These are phyloP conservation scores for Apiospora kogelbergensis DNA, from an alignment of 2,329 filamentous ascomycete species.

Conservation along the genomic window DNA sequence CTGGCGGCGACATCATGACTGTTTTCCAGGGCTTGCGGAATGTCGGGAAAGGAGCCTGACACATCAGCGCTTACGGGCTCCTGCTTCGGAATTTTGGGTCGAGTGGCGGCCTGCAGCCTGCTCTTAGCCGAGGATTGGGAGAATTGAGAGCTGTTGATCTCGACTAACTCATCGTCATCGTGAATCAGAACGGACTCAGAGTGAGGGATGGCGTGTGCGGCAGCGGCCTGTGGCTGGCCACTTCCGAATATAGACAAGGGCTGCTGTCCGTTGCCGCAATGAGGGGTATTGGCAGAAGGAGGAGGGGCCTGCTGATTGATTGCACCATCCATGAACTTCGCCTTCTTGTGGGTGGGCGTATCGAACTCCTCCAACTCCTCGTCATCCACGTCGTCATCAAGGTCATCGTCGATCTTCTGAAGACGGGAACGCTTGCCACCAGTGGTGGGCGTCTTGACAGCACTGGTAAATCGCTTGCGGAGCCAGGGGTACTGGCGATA, in stretches of 20 bases:
- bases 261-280: slow-evolving; percentile 1
- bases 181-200: neutral
- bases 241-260: neutral
- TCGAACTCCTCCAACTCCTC: slow-evolving; percentile 33
- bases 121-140: neutral
- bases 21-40: neutral
- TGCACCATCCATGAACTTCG: neutral
- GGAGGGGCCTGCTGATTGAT: neutral
- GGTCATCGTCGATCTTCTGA: slow-evolving; percentile 14
- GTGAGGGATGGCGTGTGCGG: neutral
- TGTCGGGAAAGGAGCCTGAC: neutral
- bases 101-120: neutral
- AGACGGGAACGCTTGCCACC: slow-evolving; percentile 15
- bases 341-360: slow-evolving; percentile 14
- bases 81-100: slow-evolving; percentile 25
- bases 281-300: neutral
- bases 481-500: neutral
- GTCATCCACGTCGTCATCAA: slow-evolving; percentile 23
- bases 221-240: neutral
- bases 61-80: slow-evolving; percentile 9
- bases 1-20: neutral
- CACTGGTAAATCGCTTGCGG: slow-evolving; percentile 8
- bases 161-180: slow-evolving; percentile 14
- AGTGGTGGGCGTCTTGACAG: slow-evolving; percentile 17
- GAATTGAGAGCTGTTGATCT: slow-evolving; percentile 11